These are phyloP conservation scores for Saturnispora gosingensis DNA, from an alignment of 805 yeast genomes.

Conservation along the genomic window DNA sequence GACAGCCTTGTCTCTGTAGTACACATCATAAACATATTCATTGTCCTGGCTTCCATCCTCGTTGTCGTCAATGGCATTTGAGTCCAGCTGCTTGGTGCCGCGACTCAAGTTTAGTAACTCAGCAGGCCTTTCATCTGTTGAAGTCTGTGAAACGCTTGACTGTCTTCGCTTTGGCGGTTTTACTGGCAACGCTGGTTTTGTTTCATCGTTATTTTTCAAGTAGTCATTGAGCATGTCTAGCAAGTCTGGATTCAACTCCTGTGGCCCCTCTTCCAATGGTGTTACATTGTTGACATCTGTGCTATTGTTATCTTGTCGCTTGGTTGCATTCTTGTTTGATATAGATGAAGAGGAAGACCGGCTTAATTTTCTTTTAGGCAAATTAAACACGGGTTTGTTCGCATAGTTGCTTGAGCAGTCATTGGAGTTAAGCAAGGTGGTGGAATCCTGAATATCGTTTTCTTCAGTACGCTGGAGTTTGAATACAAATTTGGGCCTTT, in stretches of 20 bases:
- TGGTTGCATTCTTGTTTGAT: not conserved
- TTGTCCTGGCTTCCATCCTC: conserved; percentile 9
- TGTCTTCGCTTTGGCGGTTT: conserved; percentile 25
- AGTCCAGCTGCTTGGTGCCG: conserved; percentile 5
- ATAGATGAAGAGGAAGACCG: not conserved
- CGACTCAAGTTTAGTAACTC: not conserved
- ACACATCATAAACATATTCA: conserved; percentile 92
- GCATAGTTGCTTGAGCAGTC: not conserved
- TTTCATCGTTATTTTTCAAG: conserved; percentile 31
- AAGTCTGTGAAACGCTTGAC: conserved; percentile 19
- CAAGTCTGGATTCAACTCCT: conserved; percentile 47
- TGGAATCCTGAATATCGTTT: conserved; percentile 16
- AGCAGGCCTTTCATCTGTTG: conserved; percentile 13
- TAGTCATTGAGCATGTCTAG: conserved; percentile 67
- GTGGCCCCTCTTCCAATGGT: conserved; percentile 10
- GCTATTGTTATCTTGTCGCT: not conserved
- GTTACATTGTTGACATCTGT: not conserved
- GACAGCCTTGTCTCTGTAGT: conserved; percentile 52
- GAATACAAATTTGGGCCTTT: conserved; percentile 30
- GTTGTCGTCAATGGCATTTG: conserved; percentile 18
- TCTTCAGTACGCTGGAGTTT: conserved; percentile 41
- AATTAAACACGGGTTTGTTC: conserved; percentile 17
- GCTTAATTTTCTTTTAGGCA: conserved; percentile 11
- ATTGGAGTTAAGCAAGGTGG: conserved; percentile 16
- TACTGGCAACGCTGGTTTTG: conserved; percentile 8